These are phyloP conservation scores for Phaeomoniella chlamydospora DNA, from an alignment of 2,329 filamentous ascomycete species.

Conservation along the genomic window DNA sequence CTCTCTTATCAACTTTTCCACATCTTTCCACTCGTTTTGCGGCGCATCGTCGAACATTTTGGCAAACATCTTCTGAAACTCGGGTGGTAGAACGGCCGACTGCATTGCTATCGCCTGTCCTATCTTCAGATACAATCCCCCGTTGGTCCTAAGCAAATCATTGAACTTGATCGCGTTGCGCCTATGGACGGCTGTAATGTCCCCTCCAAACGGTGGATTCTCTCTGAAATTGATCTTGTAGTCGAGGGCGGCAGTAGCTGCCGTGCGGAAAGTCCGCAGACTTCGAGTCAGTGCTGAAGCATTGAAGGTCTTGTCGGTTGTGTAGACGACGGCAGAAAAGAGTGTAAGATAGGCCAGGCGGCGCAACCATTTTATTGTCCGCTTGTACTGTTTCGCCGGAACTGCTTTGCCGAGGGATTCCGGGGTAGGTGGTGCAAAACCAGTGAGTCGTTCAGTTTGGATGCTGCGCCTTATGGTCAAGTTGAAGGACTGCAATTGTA, in stretches of 20 bases:
- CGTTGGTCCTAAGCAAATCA: conserved; percentile 68
- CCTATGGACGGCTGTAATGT: conserved; percentile 62
- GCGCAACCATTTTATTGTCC: conserved; percentile 61
- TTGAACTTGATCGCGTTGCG: conserved; percentile 76
- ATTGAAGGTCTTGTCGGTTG: conserved; percentile 60
- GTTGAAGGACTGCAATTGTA: neutral
- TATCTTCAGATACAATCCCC: conserved; percentile 91
- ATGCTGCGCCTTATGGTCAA: conserved; percentile 11
- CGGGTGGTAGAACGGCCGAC: conserved; percentile 78
- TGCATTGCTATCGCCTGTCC: conserved; percentile 98
- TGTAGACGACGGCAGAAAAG: conserved; percentile 47
- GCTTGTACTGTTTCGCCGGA: conserved; percentile 55
- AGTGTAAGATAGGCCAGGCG: conserved; percentile 50
- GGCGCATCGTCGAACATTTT: conserved; percentile 97
- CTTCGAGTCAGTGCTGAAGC: conserved; percentile 67
- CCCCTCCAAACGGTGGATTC: conserved; percentile 58
- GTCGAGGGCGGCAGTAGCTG: conserved; percentile 69
- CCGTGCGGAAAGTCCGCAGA: conserved; percentile 64
- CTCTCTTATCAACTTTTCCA: conserved; percentile 70
- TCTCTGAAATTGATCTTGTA: conserved; percentile 95
- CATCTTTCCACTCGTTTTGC: conserved; percentile 75
- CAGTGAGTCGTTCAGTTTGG: conserved; percentile 38
- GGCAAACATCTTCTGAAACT: conserved; percentile 92
- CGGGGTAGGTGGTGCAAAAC: conserved; percentile 61
- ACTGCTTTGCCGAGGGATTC: conserved; percentile 59